A percentile compares a stretch with the other conserved stretches of the same genome.
Evolutionary conservation across 495 filamentous ascomycete species (phyloP).

Genomic region (Aspergillus diversus): DNA sequence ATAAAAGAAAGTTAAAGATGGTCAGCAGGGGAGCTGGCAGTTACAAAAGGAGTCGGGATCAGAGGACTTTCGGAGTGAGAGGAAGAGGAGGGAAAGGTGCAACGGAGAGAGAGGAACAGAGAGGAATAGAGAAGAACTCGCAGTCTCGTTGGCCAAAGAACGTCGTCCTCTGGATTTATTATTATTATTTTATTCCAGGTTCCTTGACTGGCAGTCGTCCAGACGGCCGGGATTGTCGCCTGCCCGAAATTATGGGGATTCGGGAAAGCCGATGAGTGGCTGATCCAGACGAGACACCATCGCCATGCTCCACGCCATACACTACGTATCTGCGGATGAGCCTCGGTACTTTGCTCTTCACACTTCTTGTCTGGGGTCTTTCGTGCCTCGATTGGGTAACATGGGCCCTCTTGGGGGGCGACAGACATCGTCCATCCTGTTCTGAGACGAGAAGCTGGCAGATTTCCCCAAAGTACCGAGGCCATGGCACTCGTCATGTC

Average conservation of each 20-base stretch:
- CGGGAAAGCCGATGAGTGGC: slow-evolving; percentile 16
- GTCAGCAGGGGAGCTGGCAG: no score
- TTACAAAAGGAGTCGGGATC: no score
- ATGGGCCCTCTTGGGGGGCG: no score
- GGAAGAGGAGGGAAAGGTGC: slow-evolving; percentile 12
- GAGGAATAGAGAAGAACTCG: not conserved
- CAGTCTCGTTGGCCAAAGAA: not conserved
- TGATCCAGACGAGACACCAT: slow-evolving; percentile 12
- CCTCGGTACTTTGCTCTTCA: slow-evolving; percentile 32
- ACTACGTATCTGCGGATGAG: slow-evolving; percentile 9
- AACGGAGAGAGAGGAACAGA: slow-evolving; percentile 6
- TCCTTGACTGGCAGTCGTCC: not conserved
- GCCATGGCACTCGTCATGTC: not conserved
- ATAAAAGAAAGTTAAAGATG: no score
- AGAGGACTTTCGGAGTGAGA: not conserved
- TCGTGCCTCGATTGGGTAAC: no score
- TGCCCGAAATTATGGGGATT: slow-evolving; percentile 12
- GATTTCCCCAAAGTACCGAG: slow-evolving; percentile 4
- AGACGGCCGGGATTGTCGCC: slow-evolving; percentile 19
- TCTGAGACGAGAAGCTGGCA: not conserved
- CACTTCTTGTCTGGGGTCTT: slow-evolving; percentile 3
- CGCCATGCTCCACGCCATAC: slow-evolving; percentile 18
- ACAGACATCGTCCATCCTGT: no score
- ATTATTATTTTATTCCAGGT: not conserved
- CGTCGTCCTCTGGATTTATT: not conserved